phyloP scores from a whole-genome alignment of 1,284 basidiomycete species.

The Fomitopsis palustris region DNA sequence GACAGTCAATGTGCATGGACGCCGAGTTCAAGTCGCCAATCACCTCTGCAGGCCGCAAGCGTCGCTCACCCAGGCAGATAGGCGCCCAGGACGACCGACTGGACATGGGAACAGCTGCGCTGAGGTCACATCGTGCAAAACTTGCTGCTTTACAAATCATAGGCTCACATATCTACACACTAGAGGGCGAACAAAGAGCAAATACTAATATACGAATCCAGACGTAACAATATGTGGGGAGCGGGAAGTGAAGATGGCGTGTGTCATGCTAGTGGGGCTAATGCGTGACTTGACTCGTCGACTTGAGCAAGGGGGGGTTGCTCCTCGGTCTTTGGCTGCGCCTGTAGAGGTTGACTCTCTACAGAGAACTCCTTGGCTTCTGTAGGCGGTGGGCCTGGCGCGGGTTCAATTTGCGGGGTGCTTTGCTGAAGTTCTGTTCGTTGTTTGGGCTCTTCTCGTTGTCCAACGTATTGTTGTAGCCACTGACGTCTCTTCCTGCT shows the following conservation, averaged over 20 bases:
- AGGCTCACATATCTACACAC: too few relatives aligned
- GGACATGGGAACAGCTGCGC: too few relatives aligned
- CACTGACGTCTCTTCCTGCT: conserved; percentile 23
- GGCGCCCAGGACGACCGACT: too few relatives aligned
- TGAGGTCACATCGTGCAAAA: too few relatives aligned
- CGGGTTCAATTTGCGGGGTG: not conserved
- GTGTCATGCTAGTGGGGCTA: not conserved
- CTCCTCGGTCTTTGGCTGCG: not conserved
- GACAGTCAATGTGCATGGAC: too few relatives aligned
- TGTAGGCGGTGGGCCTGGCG: not conserved
- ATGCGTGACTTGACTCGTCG: not conserved
- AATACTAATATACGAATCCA: too few relatives aligned
- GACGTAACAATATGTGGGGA: too few relatives aligned
- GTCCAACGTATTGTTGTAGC: conserved; percentile 25
- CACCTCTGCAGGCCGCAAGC: too few relatives aligned
- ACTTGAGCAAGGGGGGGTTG: not conserved
- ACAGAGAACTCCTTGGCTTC: not conserved
- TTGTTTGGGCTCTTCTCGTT: conserved; percentile 3
- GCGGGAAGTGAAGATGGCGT: too few relatives aligned
- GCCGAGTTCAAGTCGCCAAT: too few relatives aligned
- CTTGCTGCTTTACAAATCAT: too few relatives aligned
- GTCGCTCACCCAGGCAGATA: too few relatives aligned
- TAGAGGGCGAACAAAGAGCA: not conserved
- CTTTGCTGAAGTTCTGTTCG: not conserved
- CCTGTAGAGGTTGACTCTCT: not conserved